These are phyloP conservation scores for Dimargaris verticillata DNA, from an alignment of 192 early-diverging fungal genomes.

Conservation along the genomic window DNA sequence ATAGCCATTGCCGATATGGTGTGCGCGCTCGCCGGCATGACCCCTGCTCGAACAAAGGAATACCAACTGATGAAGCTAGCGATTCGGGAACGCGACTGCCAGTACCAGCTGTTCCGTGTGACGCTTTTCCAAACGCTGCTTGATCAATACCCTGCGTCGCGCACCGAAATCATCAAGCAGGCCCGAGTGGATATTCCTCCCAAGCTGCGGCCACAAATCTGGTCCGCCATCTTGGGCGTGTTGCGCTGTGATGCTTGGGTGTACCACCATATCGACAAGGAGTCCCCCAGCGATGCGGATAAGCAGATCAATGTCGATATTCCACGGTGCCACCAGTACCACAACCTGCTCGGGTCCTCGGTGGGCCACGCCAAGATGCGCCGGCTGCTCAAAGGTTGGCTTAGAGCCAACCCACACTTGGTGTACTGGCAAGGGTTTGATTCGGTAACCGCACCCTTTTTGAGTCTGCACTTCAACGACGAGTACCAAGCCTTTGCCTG, in stretches of 20 bases:
- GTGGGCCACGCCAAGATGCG: constrained; percentile 42
- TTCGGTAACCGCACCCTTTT: constrained; percentile 56
- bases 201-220: constrained; percentile 39
- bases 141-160: constrained; percentile 36
- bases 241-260: not conserved
- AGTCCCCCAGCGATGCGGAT: constrained; percentile 1
- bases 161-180: constrained; percentile 36
- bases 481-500: constrained; percentile 55
- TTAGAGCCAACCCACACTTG: constrained; percentile 33
- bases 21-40: not conserved
- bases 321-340: constrained; percentile 50
- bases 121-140: constrained; percentile 34
- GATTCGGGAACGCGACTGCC: constrained; percentile 35
- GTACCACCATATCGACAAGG: constrained; percentile 6
- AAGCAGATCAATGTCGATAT: constrained; percentile 27
- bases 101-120: constrained; percentile 41
- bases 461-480: constrained; percentile 57
- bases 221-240: constrained; percentile 46
- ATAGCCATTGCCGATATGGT: not conserved
- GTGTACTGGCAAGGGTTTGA: constrained; percentile 81
- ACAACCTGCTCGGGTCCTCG: constrained; percentile 40
- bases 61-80: constrained; percentile 18
- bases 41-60: not conserved
- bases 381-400: constrained; percentile 40
- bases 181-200: constrained; percentile 44